phyloP scores from a whole-genome alignment of 2,329 filamentous ascomycete species.

The Trichophyton rubrum region DNA sequence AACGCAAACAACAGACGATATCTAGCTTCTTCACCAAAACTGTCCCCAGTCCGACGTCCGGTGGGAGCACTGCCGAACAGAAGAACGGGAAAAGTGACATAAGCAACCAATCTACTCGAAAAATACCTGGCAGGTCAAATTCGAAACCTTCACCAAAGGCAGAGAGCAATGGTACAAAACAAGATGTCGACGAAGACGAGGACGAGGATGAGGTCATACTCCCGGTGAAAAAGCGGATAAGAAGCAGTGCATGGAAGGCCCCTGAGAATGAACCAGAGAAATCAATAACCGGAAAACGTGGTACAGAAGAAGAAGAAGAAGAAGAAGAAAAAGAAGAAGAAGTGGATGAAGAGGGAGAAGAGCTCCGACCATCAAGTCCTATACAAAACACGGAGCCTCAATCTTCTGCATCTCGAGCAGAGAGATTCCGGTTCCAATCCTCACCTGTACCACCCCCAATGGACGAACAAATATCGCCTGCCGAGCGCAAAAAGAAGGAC shows the following conservation, averaged over 20 bases:
- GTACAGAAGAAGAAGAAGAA: constrained; percentile 10
- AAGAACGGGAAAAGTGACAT: not conserved
- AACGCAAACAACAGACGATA: constrained; percentile 54
- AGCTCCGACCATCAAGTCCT: constrained; percentile 5
- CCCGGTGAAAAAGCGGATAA: constrained; percentile 32
- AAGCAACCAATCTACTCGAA: not conserved
- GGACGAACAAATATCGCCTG: constrained; percentile 27
- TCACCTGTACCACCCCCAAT: constrained; percentile 24
- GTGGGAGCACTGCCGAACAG: not conserved
- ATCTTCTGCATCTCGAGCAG: constrained; percentile 37
- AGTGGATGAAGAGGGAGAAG: constrained; percentile 10
- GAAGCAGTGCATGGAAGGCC: constrained; percentile 17
- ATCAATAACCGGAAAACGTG: constrained; percentile 2
- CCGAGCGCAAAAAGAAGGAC: constrained; percentile 48
- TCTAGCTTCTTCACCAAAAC: constrained; percentile 72
- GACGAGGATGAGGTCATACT: constrained; percentile 27
- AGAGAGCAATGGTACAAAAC: not conserved
- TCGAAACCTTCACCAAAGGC: not conserved
- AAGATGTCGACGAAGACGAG: constrained; percentile 24
- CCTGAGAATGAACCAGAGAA: constrained; percentile 6
- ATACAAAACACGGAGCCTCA: constrained; percentile 9
- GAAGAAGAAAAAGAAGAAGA: not conserved
- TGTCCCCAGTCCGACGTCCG: constrained; percentile 18
- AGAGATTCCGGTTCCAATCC: constrained; percentile 47
- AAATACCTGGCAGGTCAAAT: not conserved